These are phyloP conservation scores for Oryza meyeriana DNA, from an alignment of 176 grass and related monocot genomes.

Conservation along the genomic window DNA sequence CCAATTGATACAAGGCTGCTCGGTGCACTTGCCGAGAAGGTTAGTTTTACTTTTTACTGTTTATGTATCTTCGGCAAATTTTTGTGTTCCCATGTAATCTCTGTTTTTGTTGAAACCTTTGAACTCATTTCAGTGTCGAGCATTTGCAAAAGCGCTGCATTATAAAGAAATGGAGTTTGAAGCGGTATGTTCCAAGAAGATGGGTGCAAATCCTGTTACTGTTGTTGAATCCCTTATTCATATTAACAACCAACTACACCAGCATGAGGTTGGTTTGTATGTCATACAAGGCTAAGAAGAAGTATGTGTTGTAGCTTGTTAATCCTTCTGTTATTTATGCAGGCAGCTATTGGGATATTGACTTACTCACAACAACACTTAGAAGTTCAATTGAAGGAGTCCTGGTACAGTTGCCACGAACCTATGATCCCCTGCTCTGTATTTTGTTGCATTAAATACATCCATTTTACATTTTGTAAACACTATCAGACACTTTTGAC, in stretches of 20 bases:
- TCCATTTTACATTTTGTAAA: neutral
- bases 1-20: constrained; percentile 97
- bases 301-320: neutral
- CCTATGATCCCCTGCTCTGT: constrained; percentile 13
- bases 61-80: neutral
- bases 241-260: constrained; percentile 96
- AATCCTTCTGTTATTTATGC: constrained; percentile 28
- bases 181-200: constrained; percentile 91
- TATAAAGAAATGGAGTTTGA: constrained; percentile 99
- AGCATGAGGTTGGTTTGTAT: constrained; percentile 82
- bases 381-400: constrained; percentile 97
- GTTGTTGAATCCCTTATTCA: constrained; percentile 98
- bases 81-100: constrained; percentile 20
- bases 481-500: constrained; percentile 9
- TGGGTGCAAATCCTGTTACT: constrained; percentile 95
- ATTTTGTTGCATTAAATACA: neutral
- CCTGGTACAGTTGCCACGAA: constrained; percentile 63
- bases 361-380: constrained; percentile 90
- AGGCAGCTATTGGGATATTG: constrained; percentile 97
- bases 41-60: constrained; percentile 28
- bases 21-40: constrained; percentile 99
- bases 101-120: constrained; percentile 14
- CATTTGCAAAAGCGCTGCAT: constrained; percentile 95
- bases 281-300: constrained; percentile 16
- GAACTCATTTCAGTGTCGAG: constrained; percentile 67